These are phyloP conservation scores for Heracleum sosnowskyi DNA, from an alignment of 129 eudicot genomes.

Conservation along the genomic window DNA sequence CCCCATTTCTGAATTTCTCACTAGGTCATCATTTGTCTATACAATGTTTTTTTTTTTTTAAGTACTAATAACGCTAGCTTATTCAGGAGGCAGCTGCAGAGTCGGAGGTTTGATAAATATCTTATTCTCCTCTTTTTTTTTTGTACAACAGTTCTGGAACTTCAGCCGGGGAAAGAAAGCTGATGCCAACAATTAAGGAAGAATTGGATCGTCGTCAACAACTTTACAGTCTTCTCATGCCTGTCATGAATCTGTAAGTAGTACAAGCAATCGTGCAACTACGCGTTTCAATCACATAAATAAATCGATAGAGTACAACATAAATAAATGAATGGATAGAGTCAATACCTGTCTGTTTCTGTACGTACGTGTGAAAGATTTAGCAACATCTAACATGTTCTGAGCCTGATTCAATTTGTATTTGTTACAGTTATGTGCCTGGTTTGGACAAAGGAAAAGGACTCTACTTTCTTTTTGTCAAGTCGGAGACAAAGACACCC, in stretches of 20 bases:
- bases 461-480: conserved; percentile 79
- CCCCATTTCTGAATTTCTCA: conserved; percentile 90
- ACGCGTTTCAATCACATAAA: neutral
- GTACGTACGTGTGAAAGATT: neutral
- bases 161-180: conserved; percentile 91
- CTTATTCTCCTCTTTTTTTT: neutral
- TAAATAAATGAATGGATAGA: too few relatives aligned
- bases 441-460: conserved; percentile 92
- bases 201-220: conserved; percentile 91
- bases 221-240: conserved; percentile 92
- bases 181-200: conserved; percentile 89
- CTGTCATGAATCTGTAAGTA: conserved; percentile 95
- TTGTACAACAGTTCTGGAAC: conserved; percentile 69
- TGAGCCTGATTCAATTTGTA: neutral
- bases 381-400: neutral
- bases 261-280: too few relatives aligned
- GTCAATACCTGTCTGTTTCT: too few relatives aligned
- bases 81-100: too few relatives aligned
- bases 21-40: conserved; percentile 41
- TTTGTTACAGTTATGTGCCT: conserved; percentile 63
- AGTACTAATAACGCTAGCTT: too few relatives aligned
- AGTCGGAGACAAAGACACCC: conserved; percentile 86
- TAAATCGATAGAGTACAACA: too few relatives aligned
- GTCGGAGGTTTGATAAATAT: neutral
- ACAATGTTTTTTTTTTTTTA: too few relatives aligned